Base-by-base conservation (phyloP, 352 stramenopile genomes). In the Blastocystis sp. region DNA sequence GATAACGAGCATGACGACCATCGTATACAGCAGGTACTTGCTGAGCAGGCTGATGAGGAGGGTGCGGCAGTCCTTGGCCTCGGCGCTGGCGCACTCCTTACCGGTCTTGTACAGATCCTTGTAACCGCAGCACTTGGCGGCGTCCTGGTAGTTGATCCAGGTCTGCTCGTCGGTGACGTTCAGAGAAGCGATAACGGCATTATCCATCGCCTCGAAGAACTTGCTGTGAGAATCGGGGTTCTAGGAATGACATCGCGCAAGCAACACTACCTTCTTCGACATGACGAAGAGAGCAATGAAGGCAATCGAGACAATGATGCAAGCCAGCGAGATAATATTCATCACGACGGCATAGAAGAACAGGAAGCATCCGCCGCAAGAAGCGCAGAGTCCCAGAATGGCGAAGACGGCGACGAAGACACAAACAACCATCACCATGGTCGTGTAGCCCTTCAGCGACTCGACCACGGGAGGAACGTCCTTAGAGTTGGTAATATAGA, bases 261-360 rank as follows among this genome's bases (percentile, higher is more conserved):
- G 4, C 3, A 76, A 14, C 52, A 3, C 28, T 28, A 76, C 66
- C 66, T 76, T 76, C 66, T 76, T 76, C 7, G 66, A 76, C 21
- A 76, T 24, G 54, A 10, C 66, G 21, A 52, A 76, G 66, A 76
- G 40, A 17, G 54, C 48, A 57, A 76, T 28, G 42, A 45, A 40
- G n/a, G 54, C 3, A 28, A 76, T 76, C 11, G 66, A 59, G 3
- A 42, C 21, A 76, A 76, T n/a, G 28, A 76, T 21, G 54, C 66
- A 76, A 2, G 54, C 66, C 3, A 76, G 11, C 2, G 66, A 59
- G 3, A 76, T 57, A 42, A 48, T 28, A 28, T 76, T 28, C 21
- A 76, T 76, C 48, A n/a, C 66, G 48, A 76, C 24, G 21, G n/a
- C 38, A 28, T 76, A 76, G 66, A 76, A 28, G 38, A 38, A 76